These are phyloP conservation scores for Dendrostoma leiphaemia DNA, from an alignment of 2,329 filamentous ascomycete genomes.

Conservation along the genomic window DNA sequence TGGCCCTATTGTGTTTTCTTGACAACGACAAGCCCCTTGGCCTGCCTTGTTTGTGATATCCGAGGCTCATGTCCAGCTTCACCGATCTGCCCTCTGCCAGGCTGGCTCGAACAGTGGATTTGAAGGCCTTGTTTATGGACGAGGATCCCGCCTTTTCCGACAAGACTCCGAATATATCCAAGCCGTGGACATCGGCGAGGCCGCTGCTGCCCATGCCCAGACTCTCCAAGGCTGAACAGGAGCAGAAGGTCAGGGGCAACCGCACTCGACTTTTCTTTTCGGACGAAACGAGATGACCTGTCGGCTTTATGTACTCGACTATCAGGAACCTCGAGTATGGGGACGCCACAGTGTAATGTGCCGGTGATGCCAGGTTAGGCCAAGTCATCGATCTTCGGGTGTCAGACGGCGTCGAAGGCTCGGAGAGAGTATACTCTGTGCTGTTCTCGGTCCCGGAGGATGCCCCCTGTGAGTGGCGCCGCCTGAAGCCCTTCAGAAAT, in stretches of 20 bases:
- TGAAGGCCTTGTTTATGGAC: constrained; percentile 9
- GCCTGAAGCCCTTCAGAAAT: constrained; percentile 7
- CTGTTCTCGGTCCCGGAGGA: neutral
- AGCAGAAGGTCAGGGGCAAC: constrained; percentile 10
- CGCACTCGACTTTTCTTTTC: constrained; percentile 4
- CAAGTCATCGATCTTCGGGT: neutral
- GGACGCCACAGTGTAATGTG: constrained; percentile 1
- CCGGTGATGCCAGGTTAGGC: neutral
- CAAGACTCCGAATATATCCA: constrained; percentile 11
- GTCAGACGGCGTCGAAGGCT: constrained; percentile 6
- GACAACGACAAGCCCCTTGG: constrained; percentile 7
- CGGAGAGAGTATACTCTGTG: neutral
- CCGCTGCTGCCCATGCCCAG: neutral
- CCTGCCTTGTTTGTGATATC: neutral
- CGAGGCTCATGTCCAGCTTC: constrained; percentile 10
- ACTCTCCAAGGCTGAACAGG: constrained; percentile 1
- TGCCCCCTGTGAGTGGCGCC: neutral
- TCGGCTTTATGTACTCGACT: neutral
- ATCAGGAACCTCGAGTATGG: constrained; percentile 13
- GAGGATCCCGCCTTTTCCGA: constrained; percentile 5
- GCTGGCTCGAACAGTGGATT: constrained; percentile 1
- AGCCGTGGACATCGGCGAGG: neutral
- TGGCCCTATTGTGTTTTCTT: neutral
- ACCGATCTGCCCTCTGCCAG: constrained; percentile 4
- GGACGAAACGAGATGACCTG: neutral